Base-by-base conservation (phyloP, 345 rosid species). In the Eutrema yunnanense region DNA sequence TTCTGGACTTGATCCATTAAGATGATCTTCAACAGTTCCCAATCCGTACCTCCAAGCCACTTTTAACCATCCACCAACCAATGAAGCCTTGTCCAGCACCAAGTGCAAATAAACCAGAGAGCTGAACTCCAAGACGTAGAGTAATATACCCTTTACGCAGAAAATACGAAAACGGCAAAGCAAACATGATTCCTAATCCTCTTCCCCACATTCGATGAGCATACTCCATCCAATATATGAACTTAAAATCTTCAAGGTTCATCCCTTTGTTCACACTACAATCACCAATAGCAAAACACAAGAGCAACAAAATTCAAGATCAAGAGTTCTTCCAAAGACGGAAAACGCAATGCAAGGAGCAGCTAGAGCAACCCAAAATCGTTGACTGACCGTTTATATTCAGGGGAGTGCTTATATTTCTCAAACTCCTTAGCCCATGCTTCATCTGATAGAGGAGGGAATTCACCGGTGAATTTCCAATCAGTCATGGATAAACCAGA, bases 21-120 rank as follows among this genome's bases (percentile, higher is more conserved):
- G 14, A 11, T 13, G 54, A 72, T 62, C 14, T 33, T 22, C 0
- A 3, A 50, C 5, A 62, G 33, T 27, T 51, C 29, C 51, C 38
- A 55, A 32, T 48, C 52, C 67, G 78, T 73, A 91, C 98, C 96
- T 92, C 99, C 76, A 95, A 73, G 66, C 99, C 99, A 76, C 99
- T 95, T 81, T 90, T 95, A 33, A 95, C 99, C 99, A 95, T 92
- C 99, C 99, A 95, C 96, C 97, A 95, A 74, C 97, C 97, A 73
- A 95, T 90, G 64, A 92, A 76, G 71, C 99, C 97, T 87, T 90
- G 97, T 53, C 93, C 97, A 79, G 96, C 96, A 80, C 97, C 99
- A 73, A 95, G 99, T 38, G 88, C 93, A 67, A 90, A 95, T 54
- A 88, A 85, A 74, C 82, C 83, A 71, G 92, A 89, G 67, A 95